Base-by-base conservation (phyloP, 2,329 filamentous ascomycete genomes). In the Claviceps maximensis region DNA sequence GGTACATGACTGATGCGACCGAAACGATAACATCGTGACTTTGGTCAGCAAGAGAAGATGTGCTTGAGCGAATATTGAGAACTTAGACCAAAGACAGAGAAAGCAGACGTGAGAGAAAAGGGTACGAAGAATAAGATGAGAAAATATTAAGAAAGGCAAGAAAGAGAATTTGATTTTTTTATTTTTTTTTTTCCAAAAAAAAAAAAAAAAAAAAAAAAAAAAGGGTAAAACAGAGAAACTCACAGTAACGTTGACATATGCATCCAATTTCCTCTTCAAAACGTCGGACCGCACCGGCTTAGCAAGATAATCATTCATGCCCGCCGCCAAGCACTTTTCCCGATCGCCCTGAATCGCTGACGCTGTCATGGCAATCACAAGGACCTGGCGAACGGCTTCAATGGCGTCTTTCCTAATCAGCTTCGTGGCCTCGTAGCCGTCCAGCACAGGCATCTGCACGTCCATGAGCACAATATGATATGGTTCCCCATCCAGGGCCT, bases 281-380 rank as follows among this genome's bases (percentile, higher is more conserved):
- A 94, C 83, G 47, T 90, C 86, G 4, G 87, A 88, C 56, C 89
- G 80, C n/a, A 97, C 91, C 1, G 91, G 91, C 66, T 97, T 97
- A 17, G 91, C 89, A 1, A 96, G 79, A 62, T 96, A 97, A 63
- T 96, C 93, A 67, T 96, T 95, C 91, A 97, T 97, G 46, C 91
- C 91, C 1, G 89, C 88, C 49, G 89, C 88, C n/a, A 96, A 73
- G 60, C 91, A 96, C 70, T 95, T 96, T 66, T 97, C 91, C 48
- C 90, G 78, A 65, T 97, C 91, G 19, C 91, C 91, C 65, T 93
- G 87, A 56, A 97, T 97, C 3, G 91, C 91, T 27, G 85, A 90
- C 1, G 91, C 91, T 1, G 91, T 97, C 91, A 97, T 96, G 52
- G 91, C 91, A 60, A 97, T 96, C 49, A 97, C 87, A n/a, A 96